Base-by-base conservation (phyloP, 192 early-diverging fungal genomes). In the Rhizophagus clarus region DNA sequence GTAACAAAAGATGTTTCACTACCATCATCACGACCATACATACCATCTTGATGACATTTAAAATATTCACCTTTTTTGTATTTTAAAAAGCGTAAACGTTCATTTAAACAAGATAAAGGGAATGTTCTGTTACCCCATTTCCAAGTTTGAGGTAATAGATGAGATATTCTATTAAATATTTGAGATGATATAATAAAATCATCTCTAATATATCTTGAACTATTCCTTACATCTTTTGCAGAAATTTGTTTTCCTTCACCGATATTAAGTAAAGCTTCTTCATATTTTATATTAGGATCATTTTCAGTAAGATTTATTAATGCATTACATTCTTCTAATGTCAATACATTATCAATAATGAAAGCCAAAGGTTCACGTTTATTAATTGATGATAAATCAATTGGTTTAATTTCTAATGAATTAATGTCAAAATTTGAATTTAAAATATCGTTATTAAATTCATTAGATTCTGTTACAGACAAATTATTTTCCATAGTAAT, bases 61-160 rank as follows among this genome's bases (percentile, higher is more conserved):
- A 85, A 87, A 24, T 81, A 20, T 66, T 85, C 80, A 1, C 80
- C 82, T 14, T 84, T 84, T 5, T 26, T 24, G 40, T 87, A 86
- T 40, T 81, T 80, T 29, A 87, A 56, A 71, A 87, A 87, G 8
- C 86, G 62, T 12, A 87, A 78, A 1, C 86, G 82, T 74, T 87
- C 86, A 40, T 87, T 87, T 76, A 87, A 72, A 15, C 84, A 82
- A 15, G 81, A 37, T 15, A 80, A 64, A 1, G 83, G 80, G 32
- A 68, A 68, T 73, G 34, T 17, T 12, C 12, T 45, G 3, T 45
- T 45, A 22, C 82, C 28, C 0, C 64, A 42, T 32, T 80, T 8
- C 42, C 72, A 87, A 0, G 47, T 49, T 1, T 45, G 31, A 0
- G 83, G 86, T 17, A 87, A 34, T 34, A 81, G 76, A n/a, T 51